A percentile compares a stretch with the other conserved stretches of the same genome.
phyloP scores from a whole-genome alignment of 179 eudicot species.

The Beta macrorhiza region DNA sequence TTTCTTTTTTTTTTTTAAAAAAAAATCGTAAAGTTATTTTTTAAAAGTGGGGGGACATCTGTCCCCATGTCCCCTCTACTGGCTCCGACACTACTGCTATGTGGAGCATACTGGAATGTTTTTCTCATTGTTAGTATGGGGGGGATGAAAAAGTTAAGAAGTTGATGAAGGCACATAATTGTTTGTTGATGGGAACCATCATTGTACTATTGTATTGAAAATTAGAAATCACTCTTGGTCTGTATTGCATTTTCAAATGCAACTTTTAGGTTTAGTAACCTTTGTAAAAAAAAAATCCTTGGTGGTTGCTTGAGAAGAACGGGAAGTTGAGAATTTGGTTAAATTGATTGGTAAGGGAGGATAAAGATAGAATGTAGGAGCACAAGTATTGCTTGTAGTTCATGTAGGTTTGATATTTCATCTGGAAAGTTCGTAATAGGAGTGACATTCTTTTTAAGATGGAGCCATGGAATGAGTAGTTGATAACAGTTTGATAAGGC shows the following conservation, averaged over 20 bases:
- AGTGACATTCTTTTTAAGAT: too few relatives aligned
- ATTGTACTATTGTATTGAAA: background rate
- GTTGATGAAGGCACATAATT: background rate
- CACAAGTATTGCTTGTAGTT: background rate
- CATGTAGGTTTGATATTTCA: too few relatives aligned
- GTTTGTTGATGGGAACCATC: background rate
- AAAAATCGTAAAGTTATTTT: too few relatives aligned
- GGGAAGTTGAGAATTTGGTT: background rate
- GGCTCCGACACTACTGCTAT: background rate
- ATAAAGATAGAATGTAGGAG: background rate
- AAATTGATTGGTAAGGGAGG: background rate
- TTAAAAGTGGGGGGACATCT: too few relatives aligned
- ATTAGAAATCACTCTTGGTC: background rate
- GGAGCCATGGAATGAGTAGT: too few relatives aligned
- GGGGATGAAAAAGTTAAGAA: background rate
- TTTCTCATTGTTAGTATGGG: background rate
- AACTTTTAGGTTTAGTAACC: background rate
- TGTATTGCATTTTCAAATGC: background rate
- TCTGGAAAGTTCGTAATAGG: background rate
- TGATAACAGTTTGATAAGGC: background rate
- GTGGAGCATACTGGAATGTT: background rate
- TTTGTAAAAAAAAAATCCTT: background rate
- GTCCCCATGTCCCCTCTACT: too few relatives aligned
- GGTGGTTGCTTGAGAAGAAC: background rate
- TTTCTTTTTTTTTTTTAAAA: too few relatives aligned